These are phyloP conservation scores for Wickerhamiella nectarea DNA, from an alignment of 805 yeast genomes.

Conservation along the genomic window DNA sequence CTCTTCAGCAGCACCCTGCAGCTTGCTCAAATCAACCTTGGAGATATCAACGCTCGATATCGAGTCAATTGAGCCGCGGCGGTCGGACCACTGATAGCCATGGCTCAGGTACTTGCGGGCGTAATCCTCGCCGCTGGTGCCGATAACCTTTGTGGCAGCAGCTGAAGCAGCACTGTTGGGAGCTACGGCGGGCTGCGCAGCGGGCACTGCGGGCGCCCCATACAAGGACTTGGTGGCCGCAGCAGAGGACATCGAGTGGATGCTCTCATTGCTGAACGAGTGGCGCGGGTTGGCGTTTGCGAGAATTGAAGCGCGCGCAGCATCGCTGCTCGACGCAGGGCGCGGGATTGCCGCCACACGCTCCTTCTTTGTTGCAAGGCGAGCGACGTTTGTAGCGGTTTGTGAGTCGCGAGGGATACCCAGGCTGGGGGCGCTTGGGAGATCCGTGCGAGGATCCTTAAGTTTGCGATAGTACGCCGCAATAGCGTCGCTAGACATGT, in stretches of 20 bases:
- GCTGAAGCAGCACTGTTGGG: constrained; percentile 18
- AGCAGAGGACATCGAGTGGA: constrained; percentile 43
- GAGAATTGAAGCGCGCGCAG: constrained; percentile 27
- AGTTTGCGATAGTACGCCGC: constrained; percentile 27
- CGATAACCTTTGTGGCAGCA: constrained; percentile 25
- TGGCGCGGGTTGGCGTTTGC: constrained; percentile 25
- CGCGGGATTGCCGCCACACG: constrained; percentile 27
- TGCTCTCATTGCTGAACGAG: constrained; percentile 29
- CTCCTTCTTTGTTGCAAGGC: constrained; percentile 24
- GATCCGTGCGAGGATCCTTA: constrained; percentile 18
- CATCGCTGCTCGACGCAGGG: constrained; percentile 20
- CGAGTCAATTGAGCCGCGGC: constrained; percentile 9
- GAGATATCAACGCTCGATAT: constrained; percentile 5
- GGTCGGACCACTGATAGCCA: constrained; percentile 25
- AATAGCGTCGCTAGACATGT: constrained; percentile 22
- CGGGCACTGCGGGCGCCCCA: constrained; percentile 6
- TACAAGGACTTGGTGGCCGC: constrained; percentile 25
- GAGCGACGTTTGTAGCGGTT: constrained; percentile 21
- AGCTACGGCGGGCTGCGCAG: constrained; percentile 6
- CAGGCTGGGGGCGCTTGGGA: constrained; percentile 25
- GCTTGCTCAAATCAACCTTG: constrained; percentile 17
- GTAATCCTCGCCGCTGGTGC: constrained; percentile 23
- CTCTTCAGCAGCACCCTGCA: constrained; percentile 24
- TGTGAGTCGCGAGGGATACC: constrained; percentile 23
- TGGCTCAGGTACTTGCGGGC: constrained; percentile 26